Conservation (phyloP, 108 stramenopile genomes). For the Cyclotella sp. region DNA sequence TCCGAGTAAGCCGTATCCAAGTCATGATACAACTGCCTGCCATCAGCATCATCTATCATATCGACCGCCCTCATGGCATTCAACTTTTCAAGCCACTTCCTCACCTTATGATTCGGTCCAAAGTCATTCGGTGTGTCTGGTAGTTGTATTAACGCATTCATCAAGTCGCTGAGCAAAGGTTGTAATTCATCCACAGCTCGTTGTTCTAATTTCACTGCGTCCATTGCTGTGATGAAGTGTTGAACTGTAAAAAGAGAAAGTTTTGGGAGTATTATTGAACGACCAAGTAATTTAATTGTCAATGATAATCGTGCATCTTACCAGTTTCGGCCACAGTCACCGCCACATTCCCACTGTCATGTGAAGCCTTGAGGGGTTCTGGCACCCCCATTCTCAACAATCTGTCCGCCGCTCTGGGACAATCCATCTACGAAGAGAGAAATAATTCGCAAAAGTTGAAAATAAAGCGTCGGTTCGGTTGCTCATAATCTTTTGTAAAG, state of each 20-base stretch:
- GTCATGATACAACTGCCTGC: constrained; percentile 91
- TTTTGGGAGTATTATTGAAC: neutral
- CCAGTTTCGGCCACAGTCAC: constrained; percentile 82
- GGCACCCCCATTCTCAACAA: constrained; percentile 92
- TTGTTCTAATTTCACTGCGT: constrained; percentile 94
- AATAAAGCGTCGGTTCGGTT: too few species aligned
- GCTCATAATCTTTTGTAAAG: too few species aligned
- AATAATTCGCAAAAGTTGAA: too few species aligned
- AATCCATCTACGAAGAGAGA: constrained; percentile 72
- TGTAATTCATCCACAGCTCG: constrained; percentile 97
- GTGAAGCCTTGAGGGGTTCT: constrained; percentile 76
- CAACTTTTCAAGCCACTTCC: constrained; percentile 92
- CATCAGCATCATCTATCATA: constrained; percentile 92
- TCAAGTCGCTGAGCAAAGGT: constrained; percentile 91
- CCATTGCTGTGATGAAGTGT: constrained; percentile 98
- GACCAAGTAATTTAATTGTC: neutral
- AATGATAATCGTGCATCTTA: neutral
- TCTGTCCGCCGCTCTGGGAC: constrained; percentile 92
- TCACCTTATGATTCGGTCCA: constrained; percentile 85
- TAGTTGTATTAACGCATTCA: constrained; percentile 83
- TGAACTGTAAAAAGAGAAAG: constrained; percentile 65
- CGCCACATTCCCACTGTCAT: constrained; percentile 66
- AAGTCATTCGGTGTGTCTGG: constrained; percentile 91
- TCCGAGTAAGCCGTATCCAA: constrained; percentile 89
- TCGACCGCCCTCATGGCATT: constrained; percentile 95